A percentile compares a stretch with the other conserved stretches of the same genome.
These are phyloP conservation scores for Blastobotrys apis DNA, from an alignment of 1,139 yeast genomes.

Conservation along the genomic window DNA sequence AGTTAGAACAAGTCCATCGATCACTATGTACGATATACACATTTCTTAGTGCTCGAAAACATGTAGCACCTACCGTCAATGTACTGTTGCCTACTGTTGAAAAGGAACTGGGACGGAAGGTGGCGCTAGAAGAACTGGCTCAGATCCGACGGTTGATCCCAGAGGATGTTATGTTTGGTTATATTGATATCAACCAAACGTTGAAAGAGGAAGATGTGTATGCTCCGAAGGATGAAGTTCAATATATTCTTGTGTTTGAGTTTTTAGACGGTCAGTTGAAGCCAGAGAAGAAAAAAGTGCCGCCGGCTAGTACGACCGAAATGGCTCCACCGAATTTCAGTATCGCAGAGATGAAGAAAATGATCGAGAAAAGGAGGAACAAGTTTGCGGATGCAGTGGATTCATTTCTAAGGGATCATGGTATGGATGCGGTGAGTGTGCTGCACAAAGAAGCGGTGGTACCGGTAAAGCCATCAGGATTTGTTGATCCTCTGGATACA, in stretches of 20 bases:
- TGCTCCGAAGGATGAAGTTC: slow-evolving; percentile 32
- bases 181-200: slow-evolving; percentile 40
- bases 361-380: slow-evolving; percentile 55
- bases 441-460: slow-evolving; percentile 41
- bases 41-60: slow-evolving; percentile 51
- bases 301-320: background rate
- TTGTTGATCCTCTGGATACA: slow-evolving; percentile 23
- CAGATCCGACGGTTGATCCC: slow-evolving; percentile 62
- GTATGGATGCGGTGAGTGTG: slow-evolving; percentile 35
- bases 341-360: slow-evolving; percentile 49
- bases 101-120: slow-evolving; percentile 30
- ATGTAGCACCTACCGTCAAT: slow-evolving; percentile 51
- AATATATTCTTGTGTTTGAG: slow-evolving; percentile 58
- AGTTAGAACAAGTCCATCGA: slow-evolving; percentile 17
- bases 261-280: slow-evolving; percentile 64
- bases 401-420: slow-evolving; percentile 35
- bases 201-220: slow-evolving; percentile 9
- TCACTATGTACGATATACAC: slow-evolving; percentile 46
- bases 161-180: slow-evolving; percentile 61
- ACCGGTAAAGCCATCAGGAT: slow-evolving; percentile 40
- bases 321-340: slow-evolving; percentile 41
- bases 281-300: slow-evolving; percentile 24
- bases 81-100: slow-evolving; percentile 47
- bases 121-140: slow-evolving; percentile 52
- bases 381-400: slow-evolving; percentile 48